Evolutionary conservation across 352 stramenopile genomes (phyloP), one percentile per base, ranked within the genome.

Genomic region (Phytophthora agathidicida): DNA sequence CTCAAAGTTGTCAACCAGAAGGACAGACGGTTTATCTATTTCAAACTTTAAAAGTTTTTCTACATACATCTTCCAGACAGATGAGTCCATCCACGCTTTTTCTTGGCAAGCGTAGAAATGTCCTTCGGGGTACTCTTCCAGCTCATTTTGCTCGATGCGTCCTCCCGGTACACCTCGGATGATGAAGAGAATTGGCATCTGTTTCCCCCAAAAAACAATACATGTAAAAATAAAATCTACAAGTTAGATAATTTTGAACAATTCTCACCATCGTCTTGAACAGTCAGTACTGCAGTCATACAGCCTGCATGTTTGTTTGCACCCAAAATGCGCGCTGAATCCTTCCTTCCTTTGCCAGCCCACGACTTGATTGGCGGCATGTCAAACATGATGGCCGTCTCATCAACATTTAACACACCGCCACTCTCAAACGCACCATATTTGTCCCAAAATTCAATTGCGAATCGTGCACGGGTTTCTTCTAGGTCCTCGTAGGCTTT

Each of bases 1-100:
- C n/a, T n/a, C n/a, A n/a, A n/a, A n/a, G n/a, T n/a, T 67, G 37
- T 58, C 45, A 27, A 62, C 16, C n/a, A 57, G 37, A 45, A 68
- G 24, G 22, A 65, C 14, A 43, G 45, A 28, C 9, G 53, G 53
- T 27, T 11, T 1, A 27, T 42, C n/a, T 31, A 63, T 49, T 38
- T 55, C 24, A 44, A 30, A 55, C 7, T 49, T 50, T 43, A 63
- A 30, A 13, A 53, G 3, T 26, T 32, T 35, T 43, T 53, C 27
- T 19, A 53, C 31, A 11, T 53, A 42, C 5, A 41, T 42, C n/a
- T 31, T 51, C 44, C 28, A 23, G n/a, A 28, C 17, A 36, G 20
- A 23, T 22, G 13, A 33, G 24, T 47, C 39, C 39, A n/a, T n/a
- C n/a, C n/a, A n/a, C n/a, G n/a, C 10, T 36, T 24, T 23, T 14